Evolutionary conservation across 106 monocot species (phyloP), one percentile per base, ranked within the genome.

Genomic region (Alisma plantagoaquatica): DNA sequence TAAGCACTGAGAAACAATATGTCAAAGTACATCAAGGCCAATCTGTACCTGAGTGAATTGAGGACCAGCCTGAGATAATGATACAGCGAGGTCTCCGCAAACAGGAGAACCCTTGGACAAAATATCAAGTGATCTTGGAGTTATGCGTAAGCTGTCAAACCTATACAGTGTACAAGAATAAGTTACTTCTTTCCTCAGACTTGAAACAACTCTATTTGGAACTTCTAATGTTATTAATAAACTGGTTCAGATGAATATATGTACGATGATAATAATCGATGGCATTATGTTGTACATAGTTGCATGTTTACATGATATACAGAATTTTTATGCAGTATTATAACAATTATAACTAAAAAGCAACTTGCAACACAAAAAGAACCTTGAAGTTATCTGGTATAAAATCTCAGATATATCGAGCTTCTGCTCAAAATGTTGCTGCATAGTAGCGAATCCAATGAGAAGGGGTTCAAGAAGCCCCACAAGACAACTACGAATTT

Each of bases 311-410:
- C n/a, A n/a, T n/a, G n/a, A n/a, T n/a, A n/a, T n/a, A n/a, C n/a
- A n/a, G n/a, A n/a, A n/a, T n/a, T n/a, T n/a, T n/a, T n/a, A n/a
- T n/a, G n/a, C n/a, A n/a, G n/a, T n/a, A n/a, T n/a, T n/a, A n/a
- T n/a, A 18, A 20, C 10, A 25, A 27, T 25, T 14, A 51, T 0
- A 16, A 18, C 9, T 7, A 14, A 38, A 38, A 38, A 38, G 35
- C 35, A 38, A 38, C 5, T 38, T 38, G 35, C 35, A 38, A 38
- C 4, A 61, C 15, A 11, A 61, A 47, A 11, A 38, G 50, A 49
- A 98, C 96, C 96, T 90, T 82, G 96, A 90, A 20, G 96, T 85
- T 70, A 98, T 90, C 48, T 98, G 96, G 50, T 98, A 98, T 54
- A 90, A 67, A n/a, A 90, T 82, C 60, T 98, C 96, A 29, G 96